Conservation (phyloP, 208 protist species). For the Trichomonas tenax region DNA sequence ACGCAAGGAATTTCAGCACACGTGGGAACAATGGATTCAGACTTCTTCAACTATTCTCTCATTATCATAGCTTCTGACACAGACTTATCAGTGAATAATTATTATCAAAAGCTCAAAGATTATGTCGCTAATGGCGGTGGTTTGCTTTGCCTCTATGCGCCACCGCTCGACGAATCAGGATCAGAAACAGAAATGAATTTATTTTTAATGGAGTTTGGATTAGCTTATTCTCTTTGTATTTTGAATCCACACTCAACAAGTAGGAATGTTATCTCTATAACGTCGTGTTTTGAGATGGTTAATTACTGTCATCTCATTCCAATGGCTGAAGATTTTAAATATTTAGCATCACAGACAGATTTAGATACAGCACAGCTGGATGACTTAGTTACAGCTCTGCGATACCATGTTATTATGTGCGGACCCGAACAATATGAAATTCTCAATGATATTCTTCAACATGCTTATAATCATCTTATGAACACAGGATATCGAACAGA, state of each 20-base stretch:
- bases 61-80: background rate
- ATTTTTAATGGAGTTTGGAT: constrained; percentile 10
- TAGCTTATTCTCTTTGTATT: background rate
- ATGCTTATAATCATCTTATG: background rate
- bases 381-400: background rate
- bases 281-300: background rate
- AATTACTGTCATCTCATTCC: background rate
- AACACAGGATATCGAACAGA: background rate
- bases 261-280: background rate
- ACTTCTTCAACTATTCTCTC: background rate
- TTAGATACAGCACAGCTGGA: background rate
- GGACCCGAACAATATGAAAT: background rate
- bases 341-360: background rate
- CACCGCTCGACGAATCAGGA: background rate
- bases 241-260: background rate
- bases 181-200: background rate
- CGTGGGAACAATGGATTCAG: background rate
- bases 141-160: background rate
- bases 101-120: background rate
- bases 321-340: background rate
- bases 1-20: background rate
- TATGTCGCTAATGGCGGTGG: background rate
- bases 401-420: background rate
- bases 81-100: background rate
- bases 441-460: background rate